Evolutionary conservation across 1,284 basidiomycete species (phyloP).

Genomic region (Coniferiporia weirii): DNA sequence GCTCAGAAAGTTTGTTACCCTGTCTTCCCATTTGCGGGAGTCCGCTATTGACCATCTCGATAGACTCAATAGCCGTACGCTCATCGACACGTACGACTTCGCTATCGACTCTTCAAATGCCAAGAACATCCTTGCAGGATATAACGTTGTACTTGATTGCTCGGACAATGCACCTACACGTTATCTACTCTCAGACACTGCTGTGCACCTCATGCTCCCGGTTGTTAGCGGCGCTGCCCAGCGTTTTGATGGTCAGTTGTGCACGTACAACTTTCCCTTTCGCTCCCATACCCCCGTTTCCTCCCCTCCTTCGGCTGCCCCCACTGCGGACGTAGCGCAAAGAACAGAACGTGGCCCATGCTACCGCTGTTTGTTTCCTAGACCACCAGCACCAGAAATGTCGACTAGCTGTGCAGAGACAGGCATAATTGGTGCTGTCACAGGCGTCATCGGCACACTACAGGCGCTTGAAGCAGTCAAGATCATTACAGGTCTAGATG

Average conservation of each 20-base stretch:
- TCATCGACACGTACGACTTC: constrained; percentile 46
- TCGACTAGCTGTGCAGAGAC: constrained; percentile 83
- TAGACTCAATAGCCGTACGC: constrained; percentile 69
- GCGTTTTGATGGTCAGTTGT: constrained; percentile 86
- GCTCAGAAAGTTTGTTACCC: constrained; percentile 47
- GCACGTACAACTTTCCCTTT: constrained; percentile 63
- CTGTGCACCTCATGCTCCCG: constrained; percentile 69
- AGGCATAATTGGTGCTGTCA: constrained; percentile 87
- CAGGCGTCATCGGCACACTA: constrained; percentile 86
- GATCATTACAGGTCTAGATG: constrained; percentile 67
- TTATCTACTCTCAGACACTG: constrained; percentile 90
- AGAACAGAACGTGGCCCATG: constrained; percentile 67
- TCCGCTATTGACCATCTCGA: constrained; percentile 1
- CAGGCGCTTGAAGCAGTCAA: constrained; percentile 92
- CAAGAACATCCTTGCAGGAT: constrained; percentile 48
- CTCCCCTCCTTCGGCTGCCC: neutral
- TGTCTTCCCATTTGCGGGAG: constrained; percentile 1
- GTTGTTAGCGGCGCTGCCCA: constrained; percentile 94
- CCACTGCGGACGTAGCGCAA: neutral
- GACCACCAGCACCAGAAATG: constrained; percentile 56
- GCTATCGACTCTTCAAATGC: constrained; percentile 63
- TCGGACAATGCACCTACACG: constrained; percentile 92
- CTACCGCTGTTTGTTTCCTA: constrained; percentile 92
- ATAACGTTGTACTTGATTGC: constrained; percentile 88
- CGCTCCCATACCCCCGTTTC: neutral